phyloP scores from a whole-genome alignment of 1,284 basidiomycete genomes.

The Earliella scabrosa region DNA sequence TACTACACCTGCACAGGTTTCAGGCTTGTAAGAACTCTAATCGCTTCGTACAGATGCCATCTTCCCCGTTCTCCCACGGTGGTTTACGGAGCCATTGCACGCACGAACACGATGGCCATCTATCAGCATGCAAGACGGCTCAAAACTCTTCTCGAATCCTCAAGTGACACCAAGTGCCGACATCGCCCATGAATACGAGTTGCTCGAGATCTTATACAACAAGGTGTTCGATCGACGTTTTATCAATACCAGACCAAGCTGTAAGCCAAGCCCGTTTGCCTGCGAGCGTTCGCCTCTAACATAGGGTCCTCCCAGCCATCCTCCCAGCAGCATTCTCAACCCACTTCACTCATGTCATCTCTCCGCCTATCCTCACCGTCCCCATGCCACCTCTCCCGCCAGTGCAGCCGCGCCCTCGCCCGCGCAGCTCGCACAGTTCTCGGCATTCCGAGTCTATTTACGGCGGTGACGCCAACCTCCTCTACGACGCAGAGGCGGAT shows the following conservation, averaged over 20 bases:
- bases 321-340: slow-evolving; percentile 71
- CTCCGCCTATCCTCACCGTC: slow-evolving; percentile 63
- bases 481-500: slow-evolving; percentile 1
- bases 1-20: slow-evolving; percentile 28
- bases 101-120: slow-evolving; percentile 28
- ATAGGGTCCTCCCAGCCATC: slow-evolving; percentile 48
- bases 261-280: slow-evolving; percentile 18
- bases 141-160: slow-evolving; percentile 14
- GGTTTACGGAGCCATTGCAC: slow-evolving; percentile 37
- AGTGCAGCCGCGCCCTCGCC: slow-evolving; percentile 45
- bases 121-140: slow-evolving; percentile 26
- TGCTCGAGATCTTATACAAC: slow-evolving; percentile 37
- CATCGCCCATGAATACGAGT: slow-evolving; percentile 35
- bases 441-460: slow-evolving; percentile 13
- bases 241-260: slow-evolving; percentile 37
- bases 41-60: slow-evolving; percentile 30
- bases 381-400: slow-evolving; percentile 72
- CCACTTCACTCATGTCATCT: slow-evolving; percentile 65
- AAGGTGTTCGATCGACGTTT: slow-evolving; percentile 39
- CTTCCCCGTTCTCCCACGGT: slow-evolving; percentile 38
- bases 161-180: slow-evolving; percentile 10
- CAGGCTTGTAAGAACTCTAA: not conserved
- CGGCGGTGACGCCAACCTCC: slow-evolving; percentile 3
- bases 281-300: not conserved
- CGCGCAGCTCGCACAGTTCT: slow-evolving; percentile 12